These are phyloP conservation scores for Bruguiera sexangula DNA, from an alignment of 345 rosid species.

Conservation along the genomic window DNA sequence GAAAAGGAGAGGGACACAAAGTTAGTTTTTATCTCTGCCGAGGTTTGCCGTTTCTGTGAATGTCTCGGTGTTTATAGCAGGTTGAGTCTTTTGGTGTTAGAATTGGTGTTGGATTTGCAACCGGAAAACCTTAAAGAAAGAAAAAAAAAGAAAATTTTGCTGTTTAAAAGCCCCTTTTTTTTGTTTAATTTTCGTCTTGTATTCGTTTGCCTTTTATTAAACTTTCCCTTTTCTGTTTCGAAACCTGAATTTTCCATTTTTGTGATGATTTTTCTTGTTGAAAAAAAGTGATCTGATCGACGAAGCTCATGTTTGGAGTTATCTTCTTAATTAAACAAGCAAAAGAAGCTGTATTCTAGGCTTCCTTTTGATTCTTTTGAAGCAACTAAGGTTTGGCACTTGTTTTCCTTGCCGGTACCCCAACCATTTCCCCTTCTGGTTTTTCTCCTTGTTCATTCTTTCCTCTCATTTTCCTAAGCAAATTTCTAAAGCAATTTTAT, in stretches of 20 bases:
- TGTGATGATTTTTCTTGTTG: conserved; percentile 15
- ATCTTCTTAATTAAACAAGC: conserved; percentile 7
- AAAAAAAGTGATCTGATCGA: conserved; percentile 9
- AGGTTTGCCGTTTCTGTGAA: conserved; percentile 60
- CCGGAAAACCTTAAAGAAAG: conserved; percentile 32
- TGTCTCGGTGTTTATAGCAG: conserved; percentile 71
- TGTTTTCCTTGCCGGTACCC: not conserved
- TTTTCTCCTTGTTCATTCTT: not conserved
- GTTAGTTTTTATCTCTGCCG: conserved; percentile 18
- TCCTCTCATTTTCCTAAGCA: not conserved
- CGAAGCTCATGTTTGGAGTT: conserved; percentile 7
- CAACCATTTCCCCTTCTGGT: not conserved
- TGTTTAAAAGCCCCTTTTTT: conserved; percentile 29
- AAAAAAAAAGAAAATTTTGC: conserved; percentile 6
- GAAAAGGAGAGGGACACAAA: conserved; percentile 7
- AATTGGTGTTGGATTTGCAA: conserved; percentile 67
- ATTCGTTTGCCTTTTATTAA: conserved; percentile 3
- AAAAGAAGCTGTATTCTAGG: conserved; percentile 3
- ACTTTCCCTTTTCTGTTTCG: conserved; percentile 18
- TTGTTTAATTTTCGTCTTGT: not conserved
- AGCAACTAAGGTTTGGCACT: not conserved
- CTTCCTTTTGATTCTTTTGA: not conserved
- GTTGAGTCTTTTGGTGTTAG: conserved; percentile 28
- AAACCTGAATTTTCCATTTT: conserved; percentile 29
- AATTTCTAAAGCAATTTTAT: not conserved